These are phyloP conservation scores for Cordyceps farinosa DNA, from an alignment of 2,329 filamentous ascomycete species.

Conservation along the genomic window DNA sequence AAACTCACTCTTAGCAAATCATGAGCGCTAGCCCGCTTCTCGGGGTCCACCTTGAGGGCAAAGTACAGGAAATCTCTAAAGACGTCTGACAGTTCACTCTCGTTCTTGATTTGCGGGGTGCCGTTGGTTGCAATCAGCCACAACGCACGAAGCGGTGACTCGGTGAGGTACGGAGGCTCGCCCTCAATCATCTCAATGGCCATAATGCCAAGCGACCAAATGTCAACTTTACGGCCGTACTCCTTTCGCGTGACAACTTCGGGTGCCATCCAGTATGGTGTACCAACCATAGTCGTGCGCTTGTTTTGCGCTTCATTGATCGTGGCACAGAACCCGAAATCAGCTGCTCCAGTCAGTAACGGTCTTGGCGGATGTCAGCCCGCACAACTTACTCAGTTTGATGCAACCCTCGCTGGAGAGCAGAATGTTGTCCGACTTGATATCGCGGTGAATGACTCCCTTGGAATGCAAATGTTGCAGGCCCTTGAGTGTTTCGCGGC, in stretches of 20 bases:
- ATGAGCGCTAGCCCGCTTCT: constrained; percentile 92
- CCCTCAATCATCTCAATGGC: constrained; percentile 99
- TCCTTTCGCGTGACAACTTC: constrained; percentile 97
- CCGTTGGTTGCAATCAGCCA: constrained; percentile 97
- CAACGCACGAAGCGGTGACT: constrained; percentile 86
- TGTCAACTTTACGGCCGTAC: constrained; percentile 97
- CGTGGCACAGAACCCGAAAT: constrained; percentile 98
- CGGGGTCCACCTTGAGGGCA: constrained; percentile 92
- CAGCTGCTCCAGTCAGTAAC: constrained; percentile 57
- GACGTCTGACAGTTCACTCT: constrained; percentile 72
- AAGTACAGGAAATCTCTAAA: constrained; percentile 92
- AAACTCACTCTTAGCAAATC: constrained; percentile 80
- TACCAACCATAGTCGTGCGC: constrained; percentile 97
- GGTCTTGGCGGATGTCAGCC: not conserved
- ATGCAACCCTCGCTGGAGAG: constrained; percentile 92
- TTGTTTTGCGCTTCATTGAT: constrained; percentile 97
- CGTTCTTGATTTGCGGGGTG: constrained; percentile 91
- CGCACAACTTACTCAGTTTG: constrained; percentile 76
- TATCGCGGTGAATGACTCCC: constrained; percentile 96
- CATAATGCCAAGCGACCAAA: constrained; percentile 99
- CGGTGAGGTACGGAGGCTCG: constrained; percentile 93
- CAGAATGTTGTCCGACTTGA: constrained; percentile 98
- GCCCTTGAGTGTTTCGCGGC: constrained; percentile 85
- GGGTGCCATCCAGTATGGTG: constrained; percentile 99
- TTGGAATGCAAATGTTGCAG: constrained; percentile 96